Evolutionary conservation across 1,139 yeast species (phyloP).

Genomic region (Candida sp.): DNA sequence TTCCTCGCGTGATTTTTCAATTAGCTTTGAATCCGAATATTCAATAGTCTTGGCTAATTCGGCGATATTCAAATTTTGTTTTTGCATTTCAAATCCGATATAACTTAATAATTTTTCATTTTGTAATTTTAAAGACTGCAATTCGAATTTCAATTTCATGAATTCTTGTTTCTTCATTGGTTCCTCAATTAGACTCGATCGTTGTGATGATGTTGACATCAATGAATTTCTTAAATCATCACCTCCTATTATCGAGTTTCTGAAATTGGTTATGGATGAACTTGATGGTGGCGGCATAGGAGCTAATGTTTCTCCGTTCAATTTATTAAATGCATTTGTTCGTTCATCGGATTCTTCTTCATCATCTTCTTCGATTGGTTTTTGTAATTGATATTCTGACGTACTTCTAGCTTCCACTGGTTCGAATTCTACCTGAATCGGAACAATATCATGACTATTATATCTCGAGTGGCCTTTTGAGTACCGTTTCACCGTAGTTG

Average conservation of each 20-base stretch:
- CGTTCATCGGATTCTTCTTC: slow-evolving; percentile 3
- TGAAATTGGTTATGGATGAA: slow-evolving; percentile 1
- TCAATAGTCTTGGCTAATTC: slow-evolving; percentile 39
- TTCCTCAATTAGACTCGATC: slow-evolving; percentile 30
- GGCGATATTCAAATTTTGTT: slow-evolving; percentile 42
- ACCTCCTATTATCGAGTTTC: slow-evolving; percentile 2
- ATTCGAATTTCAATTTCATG: slow-evolving; percentile 50
- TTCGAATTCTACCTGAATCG: slow-evolving; percentile 46
- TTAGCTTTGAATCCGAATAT: slow-evolving; percentile 54
- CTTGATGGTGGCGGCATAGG: slow-evolving; percentile 2
- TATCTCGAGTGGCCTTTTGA: slow-evolving; percentile 35
- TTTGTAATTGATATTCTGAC: slow-evolving; percentile 15
- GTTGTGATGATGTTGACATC: slow-evolving; percentile 24
- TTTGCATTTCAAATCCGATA: slow-evolving; percentile 56
- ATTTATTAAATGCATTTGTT: slow-evolving; percentile 2
- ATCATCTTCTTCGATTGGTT: slow-evolving; percentile 5
- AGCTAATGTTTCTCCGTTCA: slow-evolving; percentile 1
- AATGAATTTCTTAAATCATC: slow-evolving; percentile 2
- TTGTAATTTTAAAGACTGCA: slow-evolving; percentile 51
- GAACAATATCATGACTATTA: slow-evolving; percentile 43
- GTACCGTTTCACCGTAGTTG: slow-evolving; percentile 16
- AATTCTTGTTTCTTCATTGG: slow-evolving; percentile 42
- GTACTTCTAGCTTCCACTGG: slow-evolving; percentile 19
- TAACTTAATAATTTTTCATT: slow-evolving; percentile 55
- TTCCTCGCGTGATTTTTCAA: slow-evolving; percentile 39